Base-by-base conservation (phyloP, 257 asterid genomes). In the Schizonepeta tenuifolia region DNA sequence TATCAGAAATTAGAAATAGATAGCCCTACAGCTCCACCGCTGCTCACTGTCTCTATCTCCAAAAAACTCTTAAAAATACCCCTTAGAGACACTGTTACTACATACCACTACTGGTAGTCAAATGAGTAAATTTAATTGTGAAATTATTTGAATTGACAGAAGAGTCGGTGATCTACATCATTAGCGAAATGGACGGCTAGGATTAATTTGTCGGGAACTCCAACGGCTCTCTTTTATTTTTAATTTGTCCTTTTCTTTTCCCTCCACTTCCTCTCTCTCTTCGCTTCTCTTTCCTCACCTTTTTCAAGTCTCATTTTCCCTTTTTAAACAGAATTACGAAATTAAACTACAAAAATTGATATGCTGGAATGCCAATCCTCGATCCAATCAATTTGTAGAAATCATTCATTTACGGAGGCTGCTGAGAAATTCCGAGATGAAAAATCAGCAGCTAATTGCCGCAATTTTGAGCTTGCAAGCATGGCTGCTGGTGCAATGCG, bases 211-310 rank as follows among this genome's bases (percentile, higher is more conserved):
- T 57, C 72, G 47, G 57, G 8, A 36, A 36, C 74, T 35, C 68
- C 74, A 53, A 71, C 77, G 81, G 81, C 77, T 71, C 74, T 65
- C 59, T 44, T 57, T 65, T 65, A 36, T 43, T 49, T 41, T 50
- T n/a, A 17, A 17, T 50, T 35, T 60, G n/a, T 10, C 36, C 6
- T 10, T 10, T 17, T 46, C n/a, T 57, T 24, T 77, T 77, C 77
- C 81, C 81, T 77, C 77, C 77, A 56, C 81, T 56, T 47, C 33
- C 58, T 4, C 74, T 10, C 31, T 53, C 8, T 49, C 26, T 43
- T 41, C 22, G n/a, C 38, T 22, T 22, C 21, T 33, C 14, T 10
- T 36, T 6, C 61, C 28, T 49, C 18, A 35, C 8, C 57, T 50
- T 44, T 75, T 65, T 46, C 13, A 3, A 21, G 10, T 31, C 35